A percentile compares a stretch with the other conserved stretches of the same genome.
These are phyloP conservation scores for Mycosphaerelloides madeirae DNA, from an alignment of 2,329 filamentous ascomycete genomes.

Conservation along the genomic window DNA sequence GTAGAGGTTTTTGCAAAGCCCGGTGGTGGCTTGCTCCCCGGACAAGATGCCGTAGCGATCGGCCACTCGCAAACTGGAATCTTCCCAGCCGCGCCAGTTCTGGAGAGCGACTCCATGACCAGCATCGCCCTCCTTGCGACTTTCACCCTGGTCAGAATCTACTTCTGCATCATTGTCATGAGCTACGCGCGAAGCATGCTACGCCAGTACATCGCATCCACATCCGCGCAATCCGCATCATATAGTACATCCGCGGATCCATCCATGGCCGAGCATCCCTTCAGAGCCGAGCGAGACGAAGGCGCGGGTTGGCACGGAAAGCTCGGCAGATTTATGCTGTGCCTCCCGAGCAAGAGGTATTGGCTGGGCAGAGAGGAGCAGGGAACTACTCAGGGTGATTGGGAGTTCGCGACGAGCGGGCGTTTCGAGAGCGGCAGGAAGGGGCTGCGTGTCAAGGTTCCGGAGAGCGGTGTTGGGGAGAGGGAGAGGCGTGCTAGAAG, in stretches of 20 bases:
- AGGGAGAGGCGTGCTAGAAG: conserved; percentile 58
- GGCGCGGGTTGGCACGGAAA: conserved; percentile 75
- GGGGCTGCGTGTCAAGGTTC: conserved; percentile 35
- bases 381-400: conserved; percentile 57
- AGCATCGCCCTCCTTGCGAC: conserved; percentile 71
- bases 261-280: conserved; percentile 59
- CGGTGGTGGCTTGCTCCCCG: conserved; percentile 41
- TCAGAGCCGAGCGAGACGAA: conserved; percentile 63
- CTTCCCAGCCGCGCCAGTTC: conserved; percentile 57
- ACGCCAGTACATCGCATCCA: conserved; percentile 58
- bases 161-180: conserved; percentile 80
- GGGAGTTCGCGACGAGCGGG: conserved; percentile 60
- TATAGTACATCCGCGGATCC: conserved; percentile 42
- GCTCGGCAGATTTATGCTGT: conserved; percentile 73
- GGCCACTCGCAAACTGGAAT: conserved; percentile 35
- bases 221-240: conserved; percentile 18
- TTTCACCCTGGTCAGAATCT: conserved; percentile 71
- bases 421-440: conserved; percentile 50
- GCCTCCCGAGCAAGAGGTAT: conserved; percentile 63
- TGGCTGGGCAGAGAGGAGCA: conserved; percentile 68
- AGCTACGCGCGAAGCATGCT: conserved; percentile 75
- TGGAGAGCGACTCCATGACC: conserved; percentile 63
- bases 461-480: conserved; percentile 48
- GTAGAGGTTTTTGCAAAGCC: conserved; percentile 52
- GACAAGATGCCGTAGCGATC: conserved; percentile 52